Evolutionary conservation across 1,284 basidiomycete species (phyloP).

Genomic region (Ceratobasidium sp.): DNA sequence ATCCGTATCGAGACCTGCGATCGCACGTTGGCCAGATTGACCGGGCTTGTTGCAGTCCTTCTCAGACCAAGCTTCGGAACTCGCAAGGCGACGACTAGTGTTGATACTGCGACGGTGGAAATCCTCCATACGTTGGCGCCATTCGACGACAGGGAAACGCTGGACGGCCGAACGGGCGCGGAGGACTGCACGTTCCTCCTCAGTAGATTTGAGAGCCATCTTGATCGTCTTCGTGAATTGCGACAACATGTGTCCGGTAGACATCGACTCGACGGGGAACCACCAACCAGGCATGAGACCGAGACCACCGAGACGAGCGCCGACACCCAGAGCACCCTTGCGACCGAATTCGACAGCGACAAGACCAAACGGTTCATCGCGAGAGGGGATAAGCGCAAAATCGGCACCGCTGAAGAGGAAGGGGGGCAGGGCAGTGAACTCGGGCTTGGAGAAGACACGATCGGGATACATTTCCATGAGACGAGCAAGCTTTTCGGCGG

Average conservation of each 20-base stretch:
- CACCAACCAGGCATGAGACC: conserved; percentile 98
- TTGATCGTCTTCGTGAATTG: conserved; percentile 94
- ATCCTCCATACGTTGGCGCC: conserved; percentile 94
- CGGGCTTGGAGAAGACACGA: conserved; percentile 91
- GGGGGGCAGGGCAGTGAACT: conserved; percentile 93
- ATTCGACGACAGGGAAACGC: conserved; percentile 95
- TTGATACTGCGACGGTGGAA: conserved; percentile 89
- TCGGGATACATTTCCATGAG: conserved; percentile 96
- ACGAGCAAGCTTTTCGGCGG: conserved; percentile 89
- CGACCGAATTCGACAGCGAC: conserved; percentile 95
- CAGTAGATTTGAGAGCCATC: conserved; percentile 88
- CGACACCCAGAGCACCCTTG: conserved; percentile 94
- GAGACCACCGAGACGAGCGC: conserved; percentile 90
- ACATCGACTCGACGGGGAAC: conserved; percentile 94
- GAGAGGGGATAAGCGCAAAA: conserved; percentile 92
- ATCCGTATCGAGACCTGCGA: conserved; percentile 61
- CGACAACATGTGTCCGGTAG: conserved; percentile 93
- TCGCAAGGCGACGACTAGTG: conserved; percentile 76
- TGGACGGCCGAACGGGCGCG: conserved; percentile 92
- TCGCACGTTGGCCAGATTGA: conserved; percentile 59
- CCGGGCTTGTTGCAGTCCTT: conserved; percentile 73
- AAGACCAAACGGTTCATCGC: conserved; percentile 94
- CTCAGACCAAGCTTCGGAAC: conserved; percentile 68
- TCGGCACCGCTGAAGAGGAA: conserved; percentile 94
- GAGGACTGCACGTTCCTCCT: conserved; percentile 90